Base-by-base conservation (phyloP, 163 green algal species). In the Scenedesmus sp. region DNA sequence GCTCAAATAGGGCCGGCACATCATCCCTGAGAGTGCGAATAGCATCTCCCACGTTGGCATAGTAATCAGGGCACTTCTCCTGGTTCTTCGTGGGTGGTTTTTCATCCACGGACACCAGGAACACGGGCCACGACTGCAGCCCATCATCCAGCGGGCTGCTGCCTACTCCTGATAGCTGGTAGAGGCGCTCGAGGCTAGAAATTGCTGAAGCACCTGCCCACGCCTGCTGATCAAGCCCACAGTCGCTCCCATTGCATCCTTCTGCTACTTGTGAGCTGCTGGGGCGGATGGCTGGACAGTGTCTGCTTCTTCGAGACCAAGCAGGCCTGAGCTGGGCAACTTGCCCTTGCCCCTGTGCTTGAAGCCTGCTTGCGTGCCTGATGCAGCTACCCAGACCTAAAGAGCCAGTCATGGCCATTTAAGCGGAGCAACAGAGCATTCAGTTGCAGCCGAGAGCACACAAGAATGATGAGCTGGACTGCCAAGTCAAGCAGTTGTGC, bases 11-110 rank as follows among this genome's bases (percentile, higher is more conserved):
- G 0, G 92, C 92, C 0, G 98, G 98, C 13, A 98, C 96, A 92
- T 99, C 98, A n/a, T 99, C 96, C 0, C 97, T 94, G 76, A 99
- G 94, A 5, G 97, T 98, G 62, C 97, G 95, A 66, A 99, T 99
- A n/a, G 97, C 97, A 86, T 99, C 95, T 0, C 98, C 98, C 34
- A 99, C 94, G 73, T 99, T 99, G 15, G 97, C 97, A 91, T 98
- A 99, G 86, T 98, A 99, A 74, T 99, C 96, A 64, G 92, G 87
- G 52, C 57, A 56, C 77, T 93, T 94, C 86, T 93, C 90, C 34
- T 84, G 34, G 20, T 20, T 64, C 52, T 89, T 79, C 23, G 56
- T 73, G 34, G 86, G 86, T n/a, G 83, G 90, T 76, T 93, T 90
- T 5, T 86, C 90, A 55, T 90, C 82, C 7, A 92, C 67, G 12